Base-by-base conservation (phyloP, 805 yeast genomes). In the Kodamaea hsintzibuensis region DNA sequence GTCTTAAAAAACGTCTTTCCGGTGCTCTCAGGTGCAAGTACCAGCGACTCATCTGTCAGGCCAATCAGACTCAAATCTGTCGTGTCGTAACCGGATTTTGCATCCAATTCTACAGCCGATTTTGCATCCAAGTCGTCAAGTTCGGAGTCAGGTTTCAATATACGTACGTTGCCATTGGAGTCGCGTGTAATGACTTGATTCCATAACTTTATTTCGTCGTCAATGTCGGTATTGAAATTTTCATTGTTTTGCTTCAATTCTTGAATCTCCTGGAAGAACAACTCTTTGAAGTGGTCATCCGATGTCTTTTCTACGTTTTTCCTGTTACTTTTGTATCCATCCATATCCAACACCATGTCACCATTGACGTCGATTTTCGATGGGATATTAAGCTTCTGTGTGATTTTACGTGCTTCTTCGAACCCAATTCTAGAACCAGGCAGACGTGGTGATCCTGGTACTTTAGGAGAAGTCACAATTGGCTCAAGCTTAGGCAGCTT, bases 261-360 rank as follows among this genome's bases (percentile, higher is more conserved):
- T 39, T 65, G 60, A 50, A 92, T 78, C 66, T 93, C 98, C 59
- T 90, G 95, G 35, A 82, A 75, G 49, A 93, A 76, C 42, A 92
- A 76, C 60, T 86, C 85, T 60, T 84, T 84, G 55, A 95, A 82
- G 38, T 88, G 73, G 49, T 85, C 85, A 66, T 91, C 97, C 0
- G 96, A 83, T 2, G 7, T 19, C 60, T 83, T 85, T 49, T 85
- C 85, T 42, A 88, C 82, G 66, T 87, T 90, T 60, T 85, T 84
- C 50, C 85, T 88, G 62, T 86, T 91, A 35, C 96, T 88, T 70
- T 92, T 93, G 72, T 95, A 95, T 14, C 99, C 99, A 62, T 91
- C 96, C 86, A 93, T 90, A 71, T 95, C 99, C 45, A 95, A 73
- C 42, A 91, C 82, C 61, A 95, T 78, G 65, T 91, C 97, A 10